Conservation (phyloP, 768 basidiomycete genomes). For the Guyanaporus albipodus region DNA sequence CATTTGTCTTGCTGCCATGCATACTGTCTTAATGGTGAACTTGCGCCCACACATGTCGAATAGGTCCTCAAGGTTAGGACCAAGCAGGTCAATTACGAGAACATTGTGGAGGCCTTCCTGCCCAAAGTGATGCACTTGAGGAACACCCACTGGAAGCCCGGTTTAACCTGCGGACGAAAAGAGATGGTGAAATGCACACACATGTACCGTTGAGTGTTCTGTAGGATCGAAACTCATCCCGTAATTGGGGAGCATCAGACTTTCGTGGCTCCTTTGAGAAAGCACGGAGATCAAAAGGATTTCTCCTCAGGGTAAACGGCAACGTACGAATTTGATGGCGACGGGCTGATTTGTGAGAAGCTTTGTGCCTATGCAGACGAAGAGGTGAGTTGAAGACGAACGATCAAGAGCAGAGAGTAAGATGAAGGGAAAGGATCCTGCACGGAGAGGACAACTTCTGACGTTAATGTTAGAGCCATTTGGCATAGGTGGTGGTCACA, state of each 20-base stretch:
- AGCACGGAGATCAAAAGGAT: constrained; percentile 11
- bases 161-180: constrained; percentile 13
- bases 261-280: constrained; percentile 82
- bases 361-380: constrained; percentile 62
- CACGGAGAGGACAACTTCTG: constrained; percentile 7
- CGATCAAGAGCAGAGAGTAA: background rate
- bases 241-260: constrained; percentile 94
- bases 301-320: constrained; percentile 8
- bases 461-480: constrained; percentile 1
- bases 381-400: constrained; percentile 12
- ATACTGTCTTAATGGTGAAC: constrained; percentile 96
- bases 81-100: constrained; percentile 89
- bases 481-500: constrained; percentile 5
- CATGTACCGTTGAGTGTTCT: constrained; percentile 89
- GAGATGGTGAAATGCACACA: constrained; percentile 39
- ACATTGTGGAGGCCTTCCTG: constrained; percentile 98
- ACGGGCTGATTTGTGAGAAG: constrained; percentile 82
- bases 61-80: constrained; percentile 96
- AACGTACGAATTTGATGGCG: constrained; percentile 93
- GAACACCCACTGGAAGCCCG: constrained; percentile 72
- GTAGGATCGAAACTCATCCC: constrained; percentile 97
- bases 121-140: constrained; percentile 98
- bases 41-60: constrained; percentile 99
- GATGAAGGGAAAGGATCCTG: constrained; percentile 1
- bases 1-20: constrained; percentile 99